Conservation (phyloP, 2,329 filamentous ascomycete species). For the Pezicula carpinea region DNA sequence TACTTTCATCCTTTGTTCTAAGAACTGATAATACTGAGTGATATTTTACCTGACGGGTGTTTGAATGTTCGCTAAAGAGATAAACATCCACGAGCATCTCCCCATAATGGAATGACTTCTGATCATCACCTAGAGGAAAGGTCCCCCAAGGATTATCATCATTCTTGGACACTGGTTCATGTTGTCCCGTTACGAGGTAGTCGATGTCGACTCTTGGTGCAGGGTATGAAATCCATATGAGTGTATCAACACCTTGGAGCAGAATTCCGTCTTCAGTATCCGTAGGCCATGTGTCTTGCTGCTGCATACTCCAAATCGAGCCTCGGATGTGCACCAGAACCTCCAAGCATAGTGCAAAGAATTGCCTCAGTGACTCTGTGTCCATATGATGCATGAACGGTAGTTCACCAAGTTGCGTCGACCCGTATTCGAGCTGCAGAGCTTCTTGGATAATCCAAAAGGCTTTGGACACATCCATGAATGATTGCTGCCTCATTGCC, state of each 20-base stretch:
- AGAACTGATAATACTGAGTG: slow-evolving; percentile 71
- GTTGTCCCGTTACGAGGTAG: slow-evolving; percentile 63
- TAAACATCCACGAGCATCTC: slow-evolving; percentile 69
- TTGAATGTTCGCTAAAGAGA: slow-evolving; percentile 65
- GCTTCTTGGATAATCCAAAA: slow-evolving; percentile 66
- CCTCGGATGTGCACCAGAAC: slow-evolving; percentile 47
- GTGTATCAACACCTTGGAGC: slow-evolving; percentile 70
- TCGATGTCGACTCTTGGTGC: slow-evolving; percentile 66
- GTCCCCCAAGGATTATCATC: slow-evolving; percentile 49
- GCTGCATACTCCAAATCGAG: slow-evolving; percentile 71
- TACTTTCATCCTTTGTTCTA: slow-evolving; percentile 62
- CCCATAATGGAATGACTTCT: slow-evolving; percentile 70
- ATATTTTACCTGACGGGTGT: slow-evolving; percentile 62
- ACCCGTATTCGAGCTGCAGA: neutral
- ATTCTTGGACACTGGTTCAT: slow-evolving; percentile 40
- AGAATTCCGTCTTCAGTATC: slow-evolving; percentile 57
- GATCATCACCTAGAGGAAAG: slow-evolving; percentile 68
- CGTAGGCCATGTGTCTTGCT: slow-evolving; percentile 70
- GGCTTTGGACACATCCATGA: slow-evolving; percentile 76
- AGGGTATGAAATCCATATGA: slow-evolving; percentile 78
- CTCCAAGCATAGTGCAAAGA: neutral
- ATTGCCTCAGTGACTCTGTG: neutral
- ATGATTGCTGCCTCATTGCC: slow-evolving; percentile 54
- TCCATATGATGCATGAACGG: neutral
- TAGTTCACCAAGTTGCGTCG: neutral